Evolutionary conservation across 2,329 filamentous ascomycete species (phyloP).

Genomic region (Trichoderma semiorbis): DNA sequence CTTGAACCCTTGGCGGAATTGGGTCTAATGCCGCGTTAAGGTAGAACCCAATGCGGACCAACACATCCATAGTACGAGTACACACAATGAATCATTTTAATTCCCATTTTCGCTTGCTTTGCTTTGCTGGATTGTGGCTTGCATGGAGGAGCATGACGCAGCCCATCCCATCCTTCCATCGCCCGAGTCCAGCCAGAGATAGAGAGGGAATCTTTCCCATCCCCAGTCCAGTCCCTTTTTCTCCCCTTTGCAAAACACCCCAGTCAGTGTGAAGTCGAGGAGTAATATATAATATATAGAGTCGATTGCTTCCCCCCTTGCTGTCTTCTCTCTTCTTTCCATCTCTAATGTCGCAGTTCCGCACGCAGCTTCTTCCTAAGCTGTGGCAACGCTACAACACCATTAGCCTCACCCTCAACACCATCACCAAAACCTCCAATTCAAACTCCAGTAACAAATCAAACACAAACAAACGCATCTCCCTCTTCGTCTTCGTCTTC

Average conservation of each 20-base stretch:
- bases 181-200: neutral
- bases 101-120: neutral
- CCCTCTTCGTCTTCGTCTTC: neutral
- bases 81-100: neutral
- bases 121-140: neutral
- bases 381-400: neutral
- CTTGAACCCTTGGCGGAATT: neutral
- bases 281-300: neutral
- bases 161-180: neutral
- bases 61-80: too few species aligned
- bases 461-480: neutral
- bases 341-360: slow-evolving; percentile 26
- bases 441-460: neutral
- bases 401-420: neutral
- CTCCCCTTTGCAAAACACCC: neutral
- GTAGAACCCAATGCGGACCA: neutral
- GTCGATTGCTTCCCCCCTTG: neutral
- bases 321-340: neutral
- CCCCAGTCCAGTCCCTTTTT: neutral
- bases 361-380: slow-evolving; percentile 12
- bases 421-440: neutral
- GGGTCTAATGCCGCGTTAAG: neutral
- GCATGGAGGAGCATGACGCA: neutral
- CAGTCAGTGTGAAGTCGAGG: neutral
- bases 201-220: neutral